Evolutionary conservation across 192 early-diverging fungal genomes (phyloP).

Genomic region (Coemansia pectinata): DNA sequence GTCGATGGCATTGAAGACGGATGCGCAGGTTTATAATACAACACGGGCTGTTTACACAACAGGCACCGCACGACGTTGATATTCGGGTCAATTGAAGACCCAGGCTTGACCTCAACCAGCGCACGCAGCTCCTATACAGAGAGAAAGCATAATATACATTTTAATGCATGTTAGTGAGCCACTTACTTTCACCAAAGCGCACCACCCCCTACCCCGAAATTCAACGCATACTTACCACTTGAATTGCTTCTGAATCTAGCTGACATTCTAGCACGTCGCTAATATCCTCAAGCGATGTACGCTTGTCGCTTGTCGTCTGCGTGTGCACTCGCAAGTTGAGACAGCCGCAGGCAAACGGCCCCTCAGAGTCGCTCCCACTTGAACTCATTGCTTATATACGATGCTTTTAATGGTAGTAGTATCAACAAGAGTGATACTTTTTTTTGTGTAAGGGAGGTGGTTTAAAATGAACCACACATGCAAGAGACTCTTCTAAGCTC

Average conservation of each 20-base stretch:
- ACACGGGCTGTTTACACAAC: slow-evolving; percentile 41
- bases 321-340: slow-evolving; percentile 44
- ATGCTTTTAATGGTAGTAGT: slow-evolving; percentile 3
- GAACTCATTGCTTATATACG: not conserved
- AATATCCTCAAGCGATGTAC: slow-evolving; percentile 41
- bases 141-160: not conserved
- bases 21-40: slow-evolving; percentile 22
- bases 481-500: not conserved
- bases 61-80: slow-evolving; percentile 50
- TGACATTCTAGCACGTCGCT: slow-evolving; percentile 39
- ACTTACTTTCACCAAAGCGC: not conserved
- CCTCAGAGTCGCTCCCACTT: slow-evolving; percentile 10
- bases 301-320: slow-evolving; percentile 15
- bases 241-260: slow-evolving; percentile 33
- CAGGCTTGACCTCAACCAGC: slow-evolving; percentile 45
- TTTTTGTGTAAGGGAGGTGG: not conserved
- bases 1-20: not conserved
- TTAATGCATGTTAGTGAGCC: not conserved
- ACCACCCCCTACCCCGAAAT: not conserved
- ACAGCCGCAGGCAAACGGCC: slow-evolving; percentile 31
- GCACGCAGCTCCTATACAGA: slow-evolving; percentile 26
- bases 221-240: slow-evolving; percentile 31
- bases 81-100: slow-evolving; percentile 51
- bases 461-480: not conserved
- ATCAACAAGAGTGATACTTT: slow-evolving; percentile 1